Percentiles rank a stretch among this genome's conserved stretches.
These are phyloP conservation scores for Neopestalotiopsis rosae DNA, from an alignment of 2,329 filamentous ascomycete genomes.

Conservation along the genomic window DNA sequence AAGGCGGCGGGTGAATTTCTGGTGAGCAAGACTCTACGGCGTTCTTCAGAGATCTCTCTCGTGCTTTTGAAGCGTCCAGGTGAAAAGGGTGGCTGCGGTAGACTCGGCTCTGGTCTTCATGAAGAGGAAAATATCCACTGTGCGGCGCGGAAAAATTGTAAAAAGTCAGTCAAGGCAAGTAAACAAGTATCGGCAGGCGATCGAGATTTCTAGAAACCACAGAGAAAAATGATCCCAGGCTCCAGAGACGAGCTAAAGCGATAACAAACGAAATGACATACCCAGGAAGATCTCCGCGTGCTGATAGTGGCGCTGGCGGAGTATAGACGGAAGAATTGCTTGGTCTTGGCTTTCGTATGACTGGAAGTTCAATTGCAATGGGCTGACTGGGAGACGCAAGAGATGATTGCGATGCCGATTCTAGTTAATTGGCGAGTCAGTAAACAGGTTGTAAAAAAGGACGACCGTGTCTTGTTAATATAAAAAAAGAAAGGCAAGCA, in stretches of 20 bases:
- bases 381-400: constrained; percentile 45
- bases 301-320: constrained; percentile 57
- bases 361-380: constrained; percentile 59
- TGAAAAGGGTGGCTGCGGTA: constrained; percentile 59
- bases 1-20: constrained; percentile 21
- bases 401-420: constrained; percentile 28
- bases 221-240: background rate
- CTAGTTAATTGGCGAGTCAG: constrained; percentile 29
- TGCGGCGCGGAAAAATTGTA: background rate
- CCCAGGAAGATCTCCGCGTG: constrained; percentile 64
- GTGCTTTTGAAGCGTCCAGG: constrained; percentile 45
- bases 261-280: constrained; percentile 41
- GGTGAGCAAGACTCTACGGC: constrained; percentile 37
- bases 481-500: background rate
- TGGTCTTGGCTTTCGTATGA: constrained; percentile 41
- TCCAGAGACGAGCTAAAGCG: too few relatives aligned
- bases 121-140: constrained; percentile 66
- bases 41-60: constrained; percentile 39
- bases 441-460: constrained; percentile 18
- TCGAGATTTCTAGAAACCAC: background rate
- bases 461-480: constrained; percentile 10
- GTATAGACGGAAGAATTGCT: constrained; percentile 45
- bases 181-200: background rate
- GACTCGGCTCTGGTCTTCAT: constrained; percentile 59
- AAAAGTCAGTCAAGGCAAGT: background rate